These are phyloP conservation scores for Guillardia theta DNA, from an alignment of 78 protist genomes.

Conservation along the genomic window DNA sequence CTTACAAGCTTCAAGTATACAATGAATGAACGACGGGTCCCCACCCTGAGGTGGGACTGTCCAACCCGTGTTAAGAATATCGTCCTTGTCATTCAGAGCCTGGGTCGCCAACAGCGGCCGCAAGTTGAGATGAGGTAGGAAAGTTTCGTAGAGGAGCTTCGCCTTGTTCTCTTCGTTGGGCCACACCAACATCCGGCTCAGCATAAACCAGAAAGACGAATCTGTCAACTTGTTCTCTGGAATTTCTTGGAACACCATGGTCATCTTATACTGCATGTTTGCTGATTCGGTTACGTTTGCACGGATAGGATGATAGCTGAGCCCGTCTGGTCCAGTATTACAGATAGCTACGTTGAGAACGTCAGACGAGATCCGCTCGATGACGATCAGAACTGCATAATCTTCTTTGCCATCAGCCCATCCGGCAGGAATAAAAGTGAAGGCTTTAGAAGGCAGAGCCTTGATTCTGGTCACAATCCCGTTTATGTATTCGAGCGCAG, in stretches of 20 bases:
- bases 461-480: neutral
- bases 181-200: constrained; percentile 33
- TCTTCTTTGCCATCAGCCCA: neutral
- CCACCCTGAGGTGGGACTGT: neutral
- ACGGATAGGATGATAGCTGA: neutral
- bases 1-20: neutral
- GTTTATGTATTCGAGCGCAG: neutral
- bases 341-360: neutral
- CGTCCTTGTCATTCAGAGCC: neutral
- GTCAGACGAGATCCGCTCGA: neutral
- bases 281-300: neutral
- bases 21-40: neutral
- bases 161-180: neutral
- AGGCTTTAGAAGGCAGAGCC: neutral
- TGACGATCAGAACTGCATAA: neutral
- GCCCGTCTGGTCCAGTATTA: constrained; percentile 15
- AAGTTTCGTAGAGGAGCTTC: neutral
- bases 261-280: neutral
- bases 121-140: neutral
- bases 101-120: neutral
- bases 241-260: neutral
- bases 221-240: neutral
- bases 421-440: neutral
- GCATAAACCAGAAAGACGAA: constrained; percentile 34
- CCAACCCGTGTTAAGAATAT: neutral